A percentile compares a stretch with the other conserved stretches of the same genome.
phyloP scores from a whole-genome alignment of 768 basidiomycete species.

The Asterophora parasitica region DNA sequence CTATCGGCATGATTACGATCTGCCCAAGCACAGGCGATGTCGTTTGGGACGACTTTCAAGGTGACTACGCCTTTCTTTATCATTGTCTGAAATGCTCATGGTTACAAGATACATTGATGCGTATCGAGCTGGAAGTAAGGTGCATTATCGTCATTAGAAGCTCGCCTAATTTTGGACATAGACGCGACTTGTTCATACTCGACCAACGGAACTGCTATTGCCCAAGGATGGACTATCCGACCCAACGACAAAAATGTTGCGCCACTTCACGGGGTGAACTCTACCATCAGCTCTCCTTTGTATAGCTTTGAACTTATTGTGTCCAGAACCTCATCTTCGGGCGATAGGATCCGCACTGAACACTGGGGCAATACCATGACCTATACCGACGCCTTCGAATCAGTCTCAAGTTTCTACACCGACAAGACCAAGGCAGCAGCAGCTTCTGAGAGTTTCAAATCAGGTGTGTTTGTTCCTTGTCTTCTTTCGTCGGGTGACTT shows the following conservation, averaged over 20 bases:
- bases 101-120: slow-evolving; percentile 67
- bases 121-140: slow-evolving; percentile 81
- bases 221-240: slow-evolving; percentile 55
- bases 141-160: neutral
- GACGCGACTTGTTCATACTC: slow-evolving; percentile 84
- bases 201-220: slow-evolving; percentile 77
- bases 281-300: neutral
- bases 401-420: slow-evolving; percentile 62
- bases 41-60: slow-evolving; percentile 88
- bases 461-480: slow-evolving; percentile 29
- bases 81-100: neutral
- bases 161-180: slow-evolving; percentile 21
- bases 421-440: slow-evolving; percentile 35
- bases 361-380: slow-evolving; percentile 47
- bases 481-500: slow-evolving; percentile 1
- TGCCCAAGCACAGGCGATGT: slow-evolving; percentile 90
- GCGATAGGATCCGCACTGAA: slow-evolving; percentile 57
- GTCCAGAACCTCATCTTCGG: slow-evolving; percentile 32
- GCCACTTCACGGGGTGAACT: slow-evolving; percentile 60
- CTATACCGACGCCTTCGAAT: slow-evolving; percentile 67
- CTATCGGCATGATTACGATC: slow-evolving; percentile 71
- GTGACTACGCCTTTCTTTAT: slow-evolving; percentile 29
- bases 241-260: slow-evolving; percentile 71
- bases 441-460: slow-evolving; percentile 41
- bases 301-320: slow-evolving; percentile 2